phyloP scores from a whole-genome alignment of 345 rosid species.

The Ceriops zippeliana region DNA sequence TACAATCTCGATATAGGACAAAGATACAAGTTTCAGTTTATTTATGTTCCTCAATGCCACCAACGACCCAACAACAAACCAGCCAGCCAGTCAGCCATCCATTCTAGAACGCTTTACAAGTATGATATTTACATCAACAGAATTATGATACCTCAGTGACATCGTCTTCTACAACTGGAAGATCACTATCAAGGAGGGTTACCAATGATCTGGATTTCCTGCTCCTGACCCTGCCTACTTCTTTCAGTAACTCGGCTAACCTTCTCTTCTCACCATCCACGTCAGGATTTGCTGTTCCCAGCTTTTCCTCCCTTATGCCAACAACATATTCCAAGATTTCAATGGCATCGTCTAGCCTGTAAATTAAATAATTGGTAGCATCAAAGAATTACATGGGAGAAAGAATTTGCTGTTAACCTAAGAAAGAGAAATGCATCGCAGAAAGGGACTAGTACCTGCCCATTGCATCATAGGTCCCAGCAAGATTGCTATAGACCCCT shows the following conservation, averaged over 20 bases:
- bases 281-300: conserved; percentile 94
- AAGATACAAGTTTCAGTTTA: neutral
- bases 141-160: conserved; percentile 29
- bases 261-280: conserved; percentile 78
- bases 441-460: conserved; percentile 57
- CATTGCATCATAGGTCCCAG: conserved; percentile 97
- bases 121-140: conserved; percentile 23
- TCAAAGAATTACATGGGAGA: neutral
- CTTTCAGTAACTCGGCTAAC: conserved; percentile 70
- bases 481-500: conserved; percentile 88
- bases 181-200: conserved; percentile 53
- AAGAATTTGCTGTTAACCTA: neutral
- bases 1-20: neutral
- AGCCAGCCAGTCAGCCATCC: conserved; percentile 17
- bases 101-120: conserved; percentile 14
- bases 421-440: neutral
- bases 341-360: conserved; percentile 89
- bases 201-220: conserved; percentile 67
- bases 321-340: conserved; percentile 76
- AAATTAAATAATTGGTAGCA: neutral
- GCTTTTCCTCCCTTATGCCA: conserved; percentile 91
- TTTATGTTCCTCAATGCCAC: conserved; percentile 7
- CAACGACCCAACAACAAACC: conserved; percentile 13
- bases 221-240: conserved; percentile 75
- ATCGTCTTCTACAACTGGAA: conserved; percentile 28